These are phyloP conservation scores for Hyphopichia pseudoburtonii DNA, from an alignment of 1,139 yeast genomes.

Conservation along the genomic window DNA sequence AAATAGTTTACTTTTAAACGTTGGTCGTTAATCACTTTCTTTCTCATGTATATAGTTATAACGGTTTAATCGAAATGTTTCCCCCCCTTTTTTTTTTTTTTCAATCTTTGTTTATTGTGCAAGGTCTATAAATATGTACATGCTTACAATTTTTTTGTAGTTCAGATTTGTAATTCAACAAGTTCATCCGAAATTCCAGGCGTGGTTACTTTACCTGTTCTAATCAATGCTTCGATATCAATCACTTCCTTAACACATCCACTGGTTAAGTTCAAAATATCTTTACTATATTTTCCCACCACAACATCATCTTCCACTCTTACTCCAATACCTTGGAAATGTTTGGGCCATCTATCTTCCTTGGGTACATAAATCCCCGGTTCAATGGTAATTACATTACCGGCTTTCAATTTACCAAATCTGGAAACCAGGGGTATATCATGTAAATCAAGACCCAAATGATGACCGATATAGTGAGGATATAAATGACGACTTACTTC, in stretches of 20 bases:
- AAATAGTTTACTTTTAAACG: constrained; percentile 40
- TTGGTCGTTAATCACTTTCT: constrained; percentile 34
- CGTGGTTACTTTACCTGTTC: constrained; percentile 50
- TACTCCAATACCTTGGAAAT: constrained; percentile 86
- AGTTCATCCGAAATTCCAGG: constrained; percentile 52
- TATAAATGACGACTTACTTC: constrained; percentile 62
- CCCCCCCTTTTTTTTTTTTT: no score
- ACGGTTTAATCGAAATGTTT: no score
- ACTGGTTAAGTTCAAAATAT: constrained; percentile 61
- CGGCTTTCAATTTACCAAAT: constrained; percentile 48
- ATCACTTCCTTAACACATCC: constrained; percentile 83
- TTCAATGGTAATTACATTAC: constrained; percentile 87
- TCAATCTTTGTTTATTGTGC: background rate
- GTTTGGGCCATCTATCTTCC: constrained; percentile 67
- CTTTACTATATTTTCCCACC: constrained; percentile 59
- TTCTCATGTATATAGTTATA: constrained; percentile 2
- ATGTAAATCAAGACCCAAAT: constrained; percentile 90
- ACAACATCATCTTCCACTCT: constrained; percentile 93
- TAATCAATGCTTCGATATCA: constrained; percentile 70
- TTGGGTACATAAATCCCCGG: constrained; percentile 91
- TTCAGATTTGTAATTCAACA: constrained; percentile 38
- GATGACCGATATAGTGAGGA: constrained; percentile 96
- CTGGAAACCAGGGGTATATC: constrained; percentile 69
- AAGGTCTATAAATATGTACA: background rate
- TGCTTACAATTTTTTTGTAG: background rate